phyloP scores from a whole-genome alignment of 1,139 yeast species.

The Yamadazyma aaseri region DNA sequence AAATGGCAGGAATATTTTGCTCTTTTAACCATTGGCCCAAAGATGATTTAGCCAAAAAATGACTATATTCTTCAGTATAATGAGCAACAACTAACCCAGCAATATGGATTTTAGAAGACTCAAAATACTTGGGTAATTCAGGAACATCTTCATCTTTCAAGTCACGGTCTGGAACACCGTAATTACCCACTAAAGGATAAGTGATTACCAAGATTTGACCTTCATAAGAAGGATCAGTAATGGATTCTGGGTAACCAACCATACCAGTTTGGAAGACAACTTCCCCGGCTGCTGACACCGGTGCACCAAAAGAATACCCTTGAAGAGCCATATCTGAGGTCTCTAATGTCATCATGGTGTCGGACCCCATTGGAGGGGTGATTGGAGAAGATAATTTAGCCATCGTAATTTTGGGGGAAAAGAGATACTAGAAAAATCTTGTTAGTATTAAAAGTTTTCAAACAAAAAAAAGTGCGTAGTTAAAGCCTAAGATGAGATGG shows the following conservation, averaged over 20 bases:
- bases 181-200: conserved; percentile 95
- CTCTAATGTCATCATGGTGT: conserved; percentile 86
- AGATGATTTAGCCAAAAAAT: conserved; percentile 87
- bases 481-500: too few species aligned
- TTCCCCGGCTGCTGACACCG: conserved; percentile 89
- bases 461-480: too few species aligned
- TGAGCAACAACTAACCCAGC: conserved; percentile 98
- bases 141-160: conserved; percentile 71
- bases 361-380: conserved; percentile 83
- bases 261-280: conserved; percentile 99
- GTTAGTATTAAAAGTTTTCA: too few species aligned
- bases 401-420: conserved; percentile 9
- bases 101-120: conserved; percentile 85
- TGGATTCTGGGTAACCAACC: conserved; percentile 99
- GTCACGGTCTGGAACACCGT: conserved; percentile 95
- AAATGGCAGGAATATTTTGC: conserved; percentile 92
- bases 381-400: conserved; percentile 60
- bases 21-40: conserved; percentile 92
- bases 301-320: conserved; percentile 98
- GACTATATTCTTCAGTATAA: conserved; percentile 95
- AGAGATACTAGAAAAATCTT: too few species aligned
- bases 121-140: conserved; percentile 86
- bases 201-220: conserved; percentile 98
- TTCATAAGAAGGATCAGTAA: conserved; percentile 97
- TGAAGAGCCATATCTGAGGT: conserved; percentile 83